Evolutionary conservation across 305 asterid genomes (phyloP).

Genomic region (Fraxinus dipetala): DNA sequence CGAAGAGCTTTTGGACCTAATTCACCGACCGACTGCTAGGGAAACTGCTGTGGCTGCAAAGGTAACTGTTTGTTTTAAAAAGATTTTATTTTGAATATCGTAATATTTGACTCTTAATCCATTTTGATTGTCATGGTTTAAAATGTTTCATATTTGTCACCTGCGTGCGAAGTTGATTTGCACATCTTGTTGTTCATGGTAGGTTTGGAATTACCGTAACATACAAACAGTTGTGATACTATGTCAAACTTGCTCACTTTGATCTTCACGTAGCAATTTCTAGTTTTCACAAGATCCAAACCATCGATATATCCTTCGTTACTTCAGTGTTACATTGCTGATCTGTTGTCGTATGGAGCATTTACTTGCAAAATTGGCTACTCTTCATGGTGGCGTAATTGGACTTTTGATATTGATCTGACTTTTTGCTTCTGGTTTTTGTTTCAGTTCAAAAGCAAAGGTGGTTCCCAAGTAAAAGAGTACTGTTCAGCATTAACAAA

Average conservation of each 20-base stretch:
- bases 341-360: neutral
- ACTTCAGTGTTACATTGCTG: constrained; percentile 12
- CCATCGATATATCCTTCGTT: neutral
- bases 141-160: neutral
- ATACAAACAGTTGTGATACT: constrained; percentile 13
- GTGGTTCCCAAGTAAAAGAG: constrained; percentile 96
- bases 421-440: constrained; percentile 16
- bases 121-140: neutral
- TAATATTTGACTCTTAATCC: neutral
- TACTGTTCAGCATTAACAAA: constrained; percentile 88
- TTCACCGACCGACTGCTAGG: constrained; percentile 89
- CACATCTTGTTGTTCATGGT: neutral
- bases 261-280: constrained; percentile 8
- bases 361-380: neutral
- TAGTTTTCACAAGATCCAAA: constrained; percentile 6
- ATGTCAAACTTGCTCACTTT: constrained; percentile 4
- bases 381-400: neutral
- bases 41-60: constrained; percentile 91
- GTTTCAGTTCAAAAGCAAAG: constrained; percentile 90
- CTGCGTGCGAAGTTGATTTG: constrained; percentile 11
- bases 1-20: constrained; percentile 92
- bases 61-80: constrained; percentile 39
- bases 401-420: constrained; percentile 15
- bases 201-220: constrained; percentile 2
- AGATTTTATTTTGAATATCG: neutral